Percentiles rank a stretch among this genome's conserved stretches.
Conservation (phyloP, 2,329 filamentous ascomycete genomes). For the Dendryphion nanum region DNA sequence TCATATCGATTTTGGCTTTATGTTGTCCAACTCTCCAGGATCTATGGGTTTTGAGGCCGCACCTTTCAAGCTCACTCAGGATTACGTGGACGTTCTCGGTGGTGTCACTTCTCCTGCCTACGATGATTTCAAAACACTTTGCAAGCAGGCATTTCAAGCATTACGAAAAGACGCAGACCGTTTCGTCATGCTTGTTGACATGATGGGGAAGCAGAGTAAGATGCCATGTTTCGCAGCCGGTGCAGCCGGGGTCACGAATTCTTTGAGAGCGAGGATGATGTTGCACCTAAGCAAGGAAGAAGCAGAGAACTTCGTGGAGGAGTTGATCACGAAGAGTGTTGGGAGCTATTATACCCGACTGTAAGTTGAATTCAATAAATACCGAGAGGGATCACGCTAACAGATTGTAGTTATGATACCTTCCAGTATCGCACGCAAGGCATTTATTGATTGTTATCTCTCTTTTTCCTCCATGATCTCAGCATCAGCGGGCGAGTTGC, state of each 20-base stretch:
- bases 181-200: constrained; percentile 76
- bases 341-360: constrained; percentile 86
- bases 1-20: constrained; percentile 88
- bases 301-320: constrained; percentile 78
- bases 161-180: constrained; percentile 75
- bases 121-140: constrained; percentile 72
- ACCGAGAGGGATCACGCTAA: too few species aligned
- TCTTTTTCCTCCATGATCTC: constrained; percentile 1
- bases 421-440: constrained; percentile 87
- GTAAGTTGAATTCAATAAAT: too few species aligned
- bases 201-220: constrained; percentile 80
- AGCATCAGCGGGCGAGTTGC: constrained; percentile 3
- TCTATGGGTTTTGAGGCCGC: constrained; percentile 84
- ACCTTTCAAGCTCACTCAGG: constrained; percentile 81
- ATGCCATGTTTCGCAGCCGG: constrained; percentile 83
- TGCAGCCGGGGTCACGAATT: constrained; percentile 66
- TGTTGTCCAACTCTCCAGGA: constrained; percentile 82
- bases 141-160: constrained; percentile 83
- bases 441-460: constrained; percentile 63
- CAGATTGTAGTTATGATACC: constrained; percentile 73
- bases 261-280: constrained; percentile 73
- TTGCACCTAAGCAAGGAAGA: constrained; percentile 79
- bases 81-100: constrained; percentile 81
- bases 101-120: constrained; percentile 69
- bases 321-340: constrained; percentile 75